These are phyloP conservation scores for Xerocomellus dryophilus DNA, from an alignment of 768 basidiomycete genomes.

Conservation along the genomic window DNA sequence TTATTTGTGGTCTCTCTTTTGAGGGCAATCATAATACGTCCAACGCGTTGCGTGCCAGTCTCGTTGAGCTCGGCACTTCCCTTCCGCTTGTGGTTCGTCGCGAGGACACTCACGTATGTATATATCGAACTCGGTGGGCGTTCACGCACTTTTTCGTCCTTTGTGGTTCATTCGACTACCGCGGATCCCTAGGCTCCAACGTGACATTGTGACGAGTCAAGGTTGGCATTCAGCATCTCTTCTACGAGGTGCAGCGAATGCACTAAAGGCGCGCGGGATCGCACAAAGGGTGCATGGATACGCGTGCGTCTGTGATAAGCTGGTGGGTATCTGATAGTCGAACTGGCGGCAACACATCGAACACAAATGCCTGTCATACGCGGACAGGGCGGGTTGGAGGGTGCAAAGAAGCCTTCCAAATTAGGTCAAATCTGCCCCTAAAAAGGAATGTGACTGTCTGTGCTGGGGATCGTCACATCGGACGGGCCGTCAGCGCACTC, in stretches of 20 bases:
- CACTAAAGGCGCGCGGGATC: neutral
- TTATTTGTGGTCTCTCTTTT: neutral
- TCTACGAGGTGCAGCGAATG: neutral
- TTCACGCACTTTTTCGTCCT: neutral
- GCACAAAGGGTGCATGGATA: neutral
- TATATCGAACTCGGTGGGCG: neutral
- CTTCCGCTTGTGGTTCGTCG: neutral
- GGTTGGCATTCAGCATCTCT: conserved; percentile 16
- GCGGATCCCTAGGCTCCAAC: conserved; percentile 25
- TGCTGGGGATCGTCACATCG: conserved; percentile 32
- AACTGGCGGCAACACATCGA: conserved; percentile 18
- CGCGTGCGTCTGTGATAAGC: conserved; percentile 5
- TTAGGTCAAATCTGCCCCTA: conserved; percentile 30
- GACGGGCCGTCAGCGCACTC: conserved; percentile 20
- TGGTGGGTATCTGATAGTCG: conserved; percentile 25
- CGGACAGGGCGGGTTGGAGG: conserved; percentile 20
- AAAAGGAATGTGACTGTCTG: conserved; percentile 32
- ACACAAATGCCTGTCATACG: conserved; percentile 26
- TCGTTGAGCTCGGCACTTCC: neutral
- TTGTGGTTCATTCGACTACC: conserved; percentile 11
- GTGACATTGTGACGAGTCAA: conserved; percentile 25
- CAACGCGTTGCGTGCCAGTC: neutral
- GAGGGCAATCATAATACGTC: neutral
- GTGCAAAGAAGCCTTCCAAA: conserved; percentile 32
- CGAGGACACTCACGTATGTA: neutral